Conservation (phyloP, 768 basidiomycete species). For the Lactarius indigo region DNA sequence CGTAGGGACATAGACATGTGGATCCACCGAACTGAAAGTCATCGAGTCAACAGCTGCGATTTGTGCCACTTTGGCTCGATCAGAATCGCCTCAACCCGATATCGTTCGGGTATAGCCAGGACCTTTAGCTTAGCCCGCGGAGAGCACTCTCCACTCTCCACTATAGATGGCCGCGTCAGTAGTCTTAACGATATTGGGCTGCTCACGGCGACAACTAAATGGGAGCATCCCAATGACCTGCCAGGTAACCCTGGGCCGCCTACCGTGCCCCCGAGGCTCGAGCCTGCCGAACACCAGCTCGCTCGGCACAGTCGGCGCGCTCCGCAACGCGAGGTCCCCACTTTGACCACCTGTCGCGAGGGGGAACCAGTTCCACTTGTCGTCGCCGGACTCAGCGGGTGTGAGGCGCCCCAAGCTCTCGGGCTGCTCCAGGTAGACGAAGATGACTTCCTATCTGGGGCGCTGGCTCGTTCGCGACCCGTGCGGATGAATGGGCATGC, state of each 20-base stretch:
- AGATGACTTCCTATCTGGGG: constrained; percentile 26
- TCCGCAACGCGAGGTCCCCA: constrained; percentile 25
- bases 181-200: not conserved
- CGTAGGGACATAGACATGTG: too few species aligned
- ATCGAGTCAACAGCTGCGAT: too few species aligned
- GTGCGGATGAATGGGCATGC: constrained; percentile 28
- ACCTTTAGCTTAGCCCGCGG: constrained; percentile 16
- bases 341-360: constrained; percentile 24
- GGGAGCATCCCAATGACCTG: constrained; percentile 20
- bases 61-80: constrained; percentile 16
- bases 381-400: constrained; percentile 12
- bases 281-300: constrained; percentile 27
- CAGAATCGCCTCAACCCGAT: constrained; percentile 23
- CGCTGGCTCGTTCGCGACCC: constrained; percentile 26
- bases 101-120: constrained; percentile 19
- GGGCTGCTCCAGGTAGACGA: constrained; percentile 22
- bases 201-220: constrained; percentile 16
- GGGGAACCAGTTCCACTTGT: constrained; percentile 21
- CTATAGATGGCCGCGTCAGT: not conserved
- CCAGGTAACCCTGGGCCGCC: constrained; percentile 19
- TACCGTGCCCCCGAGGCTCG: constrained; percentile 4
- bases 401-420: constrained; percentile 8
- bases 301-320: constrained; percentile 19
- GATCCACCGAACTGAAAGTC: too few species aligned
- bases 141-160: constrained; percentile 15